phyloP scores from a whole-genome alignment of 139 green algal species.

The Volvox africanus region DNA sequence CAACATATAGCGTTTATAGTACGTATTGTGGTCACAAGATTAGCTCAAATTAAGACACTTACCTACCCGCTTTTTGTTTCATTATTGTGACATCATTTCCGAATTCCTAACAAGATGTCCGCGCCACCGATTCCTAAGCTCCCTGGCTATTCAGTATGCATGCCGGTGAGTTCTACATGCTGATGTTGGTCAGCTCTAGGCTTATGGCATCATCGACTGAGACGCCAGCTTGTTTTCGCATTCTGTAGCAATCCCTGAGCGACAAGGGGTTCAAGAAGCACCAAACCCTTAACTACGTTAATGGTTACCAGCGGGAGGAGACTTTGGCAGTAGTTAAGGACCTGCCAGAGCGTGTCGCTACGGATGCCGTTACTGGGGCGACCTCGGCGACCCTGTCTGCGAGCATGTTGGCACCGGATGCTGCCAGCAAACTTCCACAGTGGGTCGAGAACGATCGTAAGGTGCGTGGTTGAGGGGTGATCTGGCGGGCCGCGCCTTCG shows the following conservation, averaged over 20 bases:
- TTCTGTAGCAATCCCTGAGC: slow-evolving; percentile 59
- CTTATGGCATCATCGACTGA: not conserved
- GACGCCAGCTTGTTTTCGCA: not conserved
- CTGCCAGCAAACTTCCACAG: slow-evolving; percentile 70
- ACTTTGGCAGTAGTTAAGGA: slow-evolving; percentile 53
- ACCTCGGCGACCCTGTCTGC: not conserved
- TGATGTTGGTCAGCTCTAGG: not conserved
- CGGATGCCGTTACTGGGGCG: not conserved
- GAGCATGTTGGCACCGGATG: slow-evolving; percentile 17
- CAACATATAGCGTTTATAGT: not conserved
- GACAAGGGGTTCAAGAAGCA: slow-evolving; percentile 68
- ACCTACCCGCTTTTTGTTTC: not conserved
- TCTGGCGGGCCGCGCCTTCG: not conserved
- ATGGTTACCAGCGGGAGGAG: slow-evolving; percentile 78
- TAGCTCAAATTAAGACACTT: not conserved
- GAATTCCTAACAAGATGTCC: slow-evolving; percentile 22
- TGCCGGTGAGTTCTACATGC: slow-evolving; percentile 67
- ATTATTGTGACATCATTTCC: not conserved
- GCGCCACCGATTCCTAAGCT: slow-evolving; percentile 75
- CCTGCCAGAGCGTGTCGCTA: not conserved
- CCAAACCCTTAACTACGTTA: slow-evolving; percentile 81
- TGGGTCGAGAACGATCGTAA: slow-evolving; percentile 89
- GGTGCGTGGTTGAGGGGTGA: slow-evolving; percentile 55
- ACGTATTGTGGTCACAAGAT: not conserved
- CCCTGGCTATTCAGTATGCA: slow-evolving; percentile 78